These are phyloP conservation scores for Microcos paniculata DNA, from an alignment of 345 rosid genomes.

Conservation along the genomic window DNA sequence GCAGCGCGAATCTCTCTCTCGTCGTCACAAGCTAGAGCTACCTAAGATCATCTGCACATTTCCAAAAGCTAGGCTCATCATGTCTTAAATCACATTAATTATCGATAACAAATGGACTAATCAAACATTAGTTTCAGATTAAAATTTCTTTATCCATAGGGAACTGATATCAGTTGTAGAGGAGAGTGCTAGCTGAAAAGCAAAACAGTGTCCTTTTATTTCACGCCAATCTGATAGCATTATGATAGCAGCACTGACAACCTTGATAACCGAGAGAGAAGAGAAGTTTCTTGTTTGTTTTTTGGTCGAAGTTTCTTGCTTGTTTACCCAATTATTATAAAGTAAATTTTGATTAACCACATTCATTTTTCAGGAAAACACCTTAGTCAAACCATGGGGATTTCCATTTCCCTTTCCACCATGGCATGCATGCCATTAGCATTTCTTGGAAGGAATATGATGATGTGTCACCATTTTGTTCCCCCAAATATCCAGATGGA, in stretches of 20 bases:
- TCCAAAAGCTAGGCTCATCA: too few species aligned
- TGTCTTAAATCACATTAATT: too few species aligned
- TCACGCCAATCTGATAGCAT: conserved; percentile 1
- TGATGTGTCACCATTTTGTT: background rate
- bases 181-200: background rate
- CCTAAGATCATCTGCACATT: too few species aligned
- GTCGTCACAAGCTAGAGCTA: too few species aligned
- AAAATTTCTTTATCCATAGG: background rate
- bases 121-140: background rate
- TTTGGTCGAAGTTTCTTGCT: too few species aligned
- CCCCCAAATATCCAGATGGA: background rate
- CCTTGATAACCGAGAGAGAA: background rate
- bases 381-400: background rate
- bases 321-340: background rate
- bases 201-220: background rate
- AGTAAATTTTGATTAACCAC: background rate
- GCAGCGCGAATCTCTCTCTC: too few species aligned
- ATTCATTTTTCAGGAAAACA: background rate
- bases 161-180: background rate
- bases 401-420: background rate
- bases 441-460: background rate
- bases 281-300: too few species aligned
- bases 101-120: too few species aligned
- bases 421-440: background rate
- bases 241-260: background rate